phyloP scores from a whole-genome alignment of 305 asterid genomes.

The Fraxinus paxiana region DNA sequence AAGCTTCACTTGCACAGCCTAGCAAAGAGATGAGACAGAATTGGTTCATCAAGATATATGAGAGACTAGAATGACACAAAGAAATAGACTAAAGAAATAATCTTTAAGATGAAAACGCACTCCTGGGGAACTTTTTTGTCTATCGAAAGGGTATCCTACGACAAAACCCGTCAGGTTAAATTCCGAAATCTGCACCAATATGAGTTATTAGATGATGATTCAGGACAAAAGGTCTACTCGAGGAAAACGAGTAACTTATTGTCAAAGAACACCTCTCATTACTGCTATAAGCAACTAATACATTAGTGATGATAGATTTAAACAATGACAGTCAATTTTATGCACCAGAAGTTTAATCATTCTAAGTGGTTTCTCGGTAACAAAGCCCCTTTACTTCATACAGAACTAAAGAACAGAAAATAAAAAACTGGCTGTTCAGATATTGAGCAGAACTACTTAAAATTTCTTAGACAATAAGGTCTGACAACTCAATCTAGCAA shows the following conservation, averaged over 20 bases:
- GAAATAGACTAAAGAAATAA: conserved; percentile 5
- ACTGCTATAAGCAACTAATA: neutral
- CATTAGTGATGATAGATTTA: neutral
- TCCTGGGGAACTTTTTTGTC: conserved; percentile 36
- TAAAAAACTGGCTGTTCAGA: neutral
- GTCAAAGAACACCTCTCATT: neutral
- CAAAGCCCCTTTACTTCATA: neutral
- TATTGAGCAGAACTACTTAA: neutral
- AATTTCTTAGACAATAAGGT: neutral
- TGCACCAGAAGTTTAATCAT: neutral
- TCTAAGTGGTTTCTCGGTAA: neutral
- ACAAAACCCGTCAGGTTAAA: conserved; percentile 54
- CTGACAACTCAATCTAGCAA: neutral
- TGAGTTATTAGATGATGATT: conserved; percentile 19
- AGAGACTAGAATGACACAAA: neutral
- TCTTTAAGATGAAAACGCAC: conserved; percentile 33
- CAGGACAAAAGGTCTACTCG: neutral
- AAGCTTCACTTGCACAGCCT: conserved; percentile 66
- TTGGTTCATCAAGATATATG: conserved; percentile 2
- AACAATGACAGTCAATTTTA: neutral
- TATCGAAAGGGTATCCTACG: conserved; percentile 58
- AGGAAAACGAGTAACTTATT: neutral
- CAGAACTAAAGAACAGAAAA: neutral
- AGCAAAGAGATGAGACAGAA: conserved; percentile 21
- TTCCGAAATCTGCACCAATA: conserved; percentile 50